Conservation (phyloP, 352 stramenopile genomes). For the Pythium plurisporium region DNA sequence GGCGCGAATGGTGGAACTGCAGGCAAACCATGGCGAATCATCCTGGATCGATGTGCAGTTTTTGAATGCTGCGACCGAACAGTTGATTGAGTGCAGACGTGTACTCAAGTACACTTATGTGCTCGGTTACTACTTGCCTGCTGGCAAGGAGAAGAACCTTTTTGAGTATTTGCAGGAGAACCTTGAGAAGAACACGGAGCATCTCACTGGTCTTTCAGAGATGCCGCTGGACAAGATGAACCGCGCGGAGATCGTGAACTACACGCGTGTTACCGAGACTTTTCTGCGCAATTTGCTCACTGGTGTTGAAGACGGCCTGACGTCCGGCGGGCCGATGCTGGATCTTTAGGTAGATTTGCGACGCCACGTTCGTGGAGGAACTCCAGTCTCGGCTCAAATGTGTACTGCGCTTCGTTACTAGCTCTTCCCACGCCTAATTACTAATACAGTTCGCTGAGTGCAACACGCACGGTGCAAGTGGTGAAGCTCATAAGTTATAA, state of each 20-base stretch:
- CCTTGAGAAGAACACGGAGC: conserved; percentile 92
- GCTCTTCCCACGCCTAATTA: conserved; percentile 9
- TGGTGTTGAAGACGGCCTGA: conserved; percentile 88
- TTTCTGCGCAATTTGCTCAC: conserved; percentile 90
- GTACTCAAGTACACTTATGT: conserved; percentile 99
- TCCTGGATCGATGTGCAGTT: conserved; percentile 99
- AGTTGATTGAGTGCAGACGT: conserved; percentile 96
- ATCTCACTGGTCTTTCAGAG: conserved; percentile 88
- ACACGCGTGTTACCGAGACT: conserved; percentile 90
- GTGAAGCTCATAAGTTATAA: conserved; percentile 25
- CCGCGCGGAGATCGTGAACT: conserved; percentile 93
- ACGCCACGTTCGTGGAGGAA: too few species aligned
- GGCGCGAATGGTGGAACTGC: conserved; percentile 93
- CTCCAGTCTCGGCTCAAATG: neutral
- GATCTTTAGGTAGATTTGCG: conserved; percentile 14
- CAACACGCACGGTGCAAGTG: neutral
- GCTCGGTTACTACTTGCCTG: conserved; percentile 93
- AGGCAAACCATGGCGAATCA: conserved; percentile 87
- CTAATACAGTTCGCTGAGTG: conserved; percentile 10
- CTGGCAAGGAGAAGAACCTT: conserved; percentile 89
- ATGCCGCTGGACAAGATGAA: conserved; percentile 91
- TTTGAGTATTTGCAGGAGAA: conserved; percentile 95
- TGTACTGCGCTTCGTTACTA: neutral
- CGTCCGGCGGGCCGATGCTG: conserved; percentile 31
- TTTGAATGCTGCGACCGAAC: conserved; percentile 93